These are phyloP conservation scores for Epithemia pelagica DNA, from an alignment of 108 stramenopile genomes.

Conservation along the genomic window DNA sequence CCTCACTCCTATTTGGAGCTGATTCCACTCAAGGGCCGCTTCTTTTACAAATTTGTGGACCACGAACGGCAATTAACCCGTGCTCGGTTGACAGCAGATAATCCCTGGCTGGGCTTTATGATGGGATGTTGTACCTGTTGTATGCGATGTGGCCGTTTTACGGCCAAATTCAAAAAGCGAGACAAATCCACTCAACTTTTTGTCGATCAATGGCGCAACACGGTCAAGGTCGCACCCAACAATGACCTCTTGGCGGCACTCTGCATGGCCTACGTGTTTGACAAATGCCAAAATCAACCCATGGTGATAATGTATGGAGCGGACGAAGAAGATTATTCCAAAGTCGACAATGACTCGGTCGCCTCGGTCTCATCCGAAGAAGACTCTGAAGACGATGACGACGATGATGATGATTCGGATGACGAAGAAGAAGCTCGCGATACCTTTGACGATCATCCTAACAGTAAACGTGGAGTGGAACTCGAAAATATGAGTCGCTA, in stretches of 20 bases:
- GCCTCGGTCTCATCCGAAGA: background rate
- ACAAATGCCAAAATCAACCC: conserved; percentile 34
- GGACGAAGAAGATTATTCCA: conserved; percentile 33
- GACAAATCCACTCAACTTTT: conserved; percentile 28
- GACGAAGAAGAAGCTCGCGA: background rate
- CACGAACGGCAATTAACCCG: background rate
- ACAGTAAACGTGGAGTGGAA: background rate
- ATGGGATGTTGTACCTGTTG: conserved; percentile 37
- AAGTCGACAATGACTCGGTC: background rate
- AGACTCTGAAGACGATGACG: background rate
- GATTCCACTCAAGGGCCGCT: conserved; percentile 29
- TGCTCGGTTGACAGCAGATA: conserved; percentile 10
- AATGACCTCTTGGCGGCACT: conserved; percentile 37
- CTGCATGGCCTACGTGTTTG: conserved; percentile 42
- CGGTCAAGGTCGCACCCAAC: conserved; percentile 31
- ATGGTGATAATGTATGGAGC: conserved; percentile 34
- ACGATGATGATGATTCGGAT: background rate
- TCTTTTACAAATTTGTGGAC: conserved; percentile 11
- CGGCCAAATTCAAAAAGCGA: conserved; percentile 24
- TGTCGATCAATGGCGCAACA: conserved; percentile 36
- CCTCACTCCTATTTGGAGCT: conserved; percentile 33
- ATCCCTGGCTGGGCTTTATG: conserved; percentile 45
- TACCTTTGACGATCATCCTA: background rate
- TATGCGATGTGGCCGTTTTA: conserved; percentile 37
- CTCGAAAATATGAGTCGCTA: background rate